Percentiles rank a stretch among this genome's conserved stretches.
phyloP scores from a whole-genome alignment of 306 rosid genomes.

The Adenanthera pavonina region DNA sequence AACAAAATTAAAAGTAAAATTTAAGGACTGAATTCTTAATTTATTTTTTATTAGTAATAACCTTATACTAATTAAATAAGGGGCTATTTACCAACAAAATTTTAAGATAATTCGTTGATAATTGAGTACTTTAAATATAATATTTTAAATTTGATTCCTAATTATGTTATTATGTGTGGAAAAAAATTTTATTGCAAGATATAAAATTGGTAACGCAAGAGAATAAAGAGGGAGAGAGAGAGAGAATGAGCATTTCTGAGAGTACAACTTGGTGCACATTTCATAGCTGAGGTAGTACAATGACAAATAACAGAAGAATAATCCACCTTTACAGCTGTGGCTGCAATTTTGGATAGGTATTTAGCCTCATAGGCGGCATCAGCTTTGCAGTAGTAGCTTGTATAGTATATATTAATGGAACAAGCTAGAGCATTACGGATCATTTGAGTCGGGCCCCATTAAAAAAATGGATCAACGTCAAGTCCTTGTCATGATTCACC shows the following conservation, averaged over 20 bases:
- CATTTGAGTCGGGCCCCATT: constrained; percentile 25
- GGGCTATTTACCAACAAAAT: too few relatives aligned
- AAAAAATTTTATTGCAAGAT: too few relatives aligned
- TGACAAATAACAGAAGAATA: constrained; percentile 13
- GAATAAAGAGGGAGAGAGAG: too few relatives aligned
- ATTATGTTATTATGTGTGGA: too few relatives aligned
- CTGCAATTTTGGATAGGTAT: not conserved
- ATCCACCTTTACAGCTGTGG: constrained; percentile 44
- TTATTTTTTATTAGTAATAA: too few relatives aligned
- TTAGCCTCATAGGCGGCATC: not conserved
- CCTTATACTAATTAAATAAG: too few relatives aligned
- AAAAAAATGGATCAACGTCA: not conserved
- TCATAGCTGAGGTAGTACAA: constrained; percentile 8
- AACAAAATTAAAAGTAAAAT: too few relatives aligned
- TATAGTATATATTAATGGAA: not conserved
- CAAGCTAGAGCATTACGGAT: not conserved
- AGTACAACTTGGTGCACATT: constrained; percentile 11
- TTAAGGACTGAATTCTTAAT: too few relatives aligned
- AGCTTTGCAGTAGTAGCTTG: not conserved
- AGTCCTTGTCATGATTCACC: constrained; percentile 10
- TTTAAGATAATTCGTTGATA: too few relatives aligned
- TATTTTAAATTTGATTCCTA: too few relatives aligned
- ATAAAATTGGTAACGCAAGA: too few relatives aligned
- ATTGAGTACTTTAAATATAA: too few relatives aligned
- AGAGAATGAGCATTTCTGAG: not conserved